Percentiles rank a stretch among this genome's conserved stretches.
Conservation (phyloP, 2,329 filamentous ascomycete genomes). For the Microsporum canis region DNA sequence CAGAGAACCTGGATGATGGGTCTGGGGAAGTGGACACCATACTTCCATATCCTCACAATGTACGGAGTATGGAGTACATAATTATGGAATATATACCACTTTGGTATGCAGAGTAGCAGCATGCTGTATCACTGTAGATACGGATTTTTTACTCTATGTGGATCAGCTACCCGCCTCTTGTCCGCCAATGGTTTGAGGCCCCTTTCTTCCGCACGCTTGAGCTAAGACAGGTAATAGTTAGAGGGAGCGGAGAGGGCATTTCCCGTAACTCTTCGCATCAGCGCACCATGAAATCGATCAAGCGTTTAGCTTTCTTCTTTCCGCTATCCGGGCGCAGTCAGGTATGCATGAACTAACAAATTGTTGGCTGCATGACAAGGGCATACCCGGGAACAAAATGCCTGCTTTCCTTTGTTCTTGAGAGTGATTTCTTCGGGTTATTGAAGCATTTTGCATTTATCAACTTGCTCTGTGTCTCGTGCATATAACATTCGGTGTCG, state of each 20-base stretch:
- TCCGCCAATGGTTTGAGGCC: neutral
- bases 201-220: neutral
- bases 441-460: neutral
- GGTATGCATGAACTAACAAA: neutral
- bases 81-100: neutral
- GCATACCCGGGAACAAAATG: neutral
- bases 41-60: neutral
- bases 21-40: constrained; percentile 5
- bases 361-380: neutral
- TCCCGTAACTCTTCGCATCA: neutral
- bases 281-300: neutral
- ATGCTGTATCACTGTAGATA: neutral
- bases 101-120: neutral
- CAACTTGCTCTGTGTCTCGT: neutral
- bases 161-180: neutral
- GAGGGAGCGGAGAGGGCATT: neutral
- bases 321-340: neutral
- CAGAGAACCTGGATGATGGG: neutral
- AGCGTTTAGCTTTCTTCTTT: neutral
- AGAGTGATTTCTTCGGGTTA: neutral
- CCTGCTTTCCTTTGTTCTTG: neutral
- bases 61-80: neutral
- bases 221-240: neutral
- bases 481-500: neutral
- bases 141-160: neutral